Conservation (phyloP, 371 early-diverging fungal genomes). For the Rhizomucor miehei region DNA sequence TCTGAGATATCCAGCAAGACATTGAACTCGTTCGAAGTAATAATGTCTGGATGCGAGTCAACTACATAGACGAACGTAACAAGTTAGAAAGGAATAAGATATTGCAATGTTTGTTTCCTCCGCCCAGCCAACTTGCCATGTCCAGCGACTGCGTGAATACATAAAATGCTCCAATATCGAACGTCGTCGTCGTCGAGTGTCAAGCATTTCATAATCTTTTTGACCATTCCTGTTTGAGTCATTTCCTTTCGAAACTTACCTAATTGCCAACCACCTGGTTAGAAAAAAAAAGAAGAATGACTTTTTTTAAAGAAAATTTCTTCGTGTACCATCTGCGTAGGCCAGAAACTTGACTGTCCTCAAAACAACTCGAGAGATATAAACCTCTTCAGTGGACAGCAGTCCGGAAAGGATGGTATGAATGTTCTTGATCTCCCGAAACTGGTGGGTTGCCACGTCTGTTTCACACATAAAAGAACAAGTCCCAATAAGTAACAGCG, state of each 20-base stretch:
- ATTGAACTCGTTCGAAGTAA: conserved; percentile 36
- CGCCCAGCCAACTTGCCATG: conserved; percentile 27
- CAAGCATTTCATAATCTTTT: conserved; percentile 61
- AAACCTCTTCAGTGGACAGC: conserved; percentile 59
- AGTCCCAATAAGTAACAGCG: no score
- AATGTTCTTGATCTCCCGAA: conserved; percentile 61
- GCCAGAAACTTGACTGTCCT: conserved; percentile 74
- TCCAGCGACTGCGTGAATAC: conserved; percentile 51
- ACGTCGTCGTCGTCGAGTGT: conserved; percentile 73
- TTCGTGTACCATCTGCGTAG: conserved; percentile 49
- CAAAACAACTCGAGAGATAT: conserved; percentile 70
- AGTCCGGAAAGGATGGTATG: conserved; percentile 56
- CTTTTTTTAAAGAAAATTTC: not conserved
- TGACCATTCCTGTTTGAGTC: conserved; percentile 55
- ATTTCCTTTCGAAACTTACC: conserved; percentile 51
- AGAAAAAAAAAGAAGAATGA: no score
- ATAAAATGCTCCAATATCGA: conserved; percentile 69
- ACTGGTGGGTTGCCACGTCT: conserved; percentile 56
- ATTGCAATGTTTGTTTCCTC: not conserved
- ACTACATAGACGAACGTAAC: conserved; percentile 21
- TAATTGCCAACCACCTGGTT: no score
- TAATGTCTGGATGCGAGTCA: conserved; percentile 41
- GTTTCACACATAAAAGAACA: no score
- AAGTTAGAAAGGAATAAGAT: not conserved
- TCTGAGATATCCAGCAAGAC: conserved; percentile 31